Base-by-base conservation (phyloP, 2,329 filamentous ascomycete species). In the Metarhizium rileyi region DNA sequence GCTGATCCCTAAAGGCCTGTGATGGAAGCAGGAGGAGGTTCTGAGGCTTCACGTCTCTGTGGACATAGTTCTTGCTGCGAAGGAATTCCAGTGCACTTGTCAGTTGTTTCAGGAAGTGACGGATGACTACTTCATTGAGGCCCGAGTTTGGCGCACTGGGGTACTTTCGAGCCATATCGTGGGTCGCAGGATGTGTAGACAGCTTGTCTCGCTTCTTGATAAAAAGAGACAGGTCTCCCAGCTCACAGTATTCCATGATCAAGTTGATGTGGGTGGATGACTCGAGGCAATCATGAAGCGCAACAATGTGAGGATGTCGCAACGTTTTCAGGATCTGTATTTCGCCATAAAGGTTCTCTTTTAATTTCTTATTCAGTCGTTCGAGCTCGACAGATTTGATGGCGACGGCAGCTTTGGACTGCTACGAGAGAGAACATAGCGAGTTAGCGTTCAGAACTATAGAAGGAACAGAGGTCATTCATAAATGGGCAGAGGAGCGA, bases 231-330 rank as follows among this genome's bases (percentile, higher is more conserved):
- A 98, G 71, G 63, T 98, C 93, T 22, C 93, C 91, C 38, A 98
- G 78, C 64, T 95, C 89, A 70, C 93, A 97, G 70, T 94, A 97
- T 71, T 98, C 93, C 91, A 97, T 98, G 55, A 97, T 84, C 51
- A 98, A 79, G 69, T 98, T 93, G 70, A 97, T 96, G 63, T 95
- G 87, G 22, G 84, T 84, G 3, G 81, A 74, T 1, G 88, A 86
- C 67, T 97, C 90, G 66, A 91, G 79, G 71, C 90, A 96, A 69
- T 95, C 89, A 72, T 96, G 90, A 44, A 98, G 83, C 58, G 90
- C 87, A 57, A 97, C 93, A 59, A 98, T 96, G 64, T 98, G 93
- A 26, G 93, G 93, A 68, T 98, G 93, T 52, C 93, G 87, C 26
- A 98, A 79, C 55, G 83, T 87, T 69, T 93, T 93, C 62, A 98